Percentiles rank a stretch among this genome's conserved stretches.
These are phyloP conservation scores for Deinandra increscens DNA, from an alignment of 129 eudicot species.

Conservation along the genomic window DNA sequence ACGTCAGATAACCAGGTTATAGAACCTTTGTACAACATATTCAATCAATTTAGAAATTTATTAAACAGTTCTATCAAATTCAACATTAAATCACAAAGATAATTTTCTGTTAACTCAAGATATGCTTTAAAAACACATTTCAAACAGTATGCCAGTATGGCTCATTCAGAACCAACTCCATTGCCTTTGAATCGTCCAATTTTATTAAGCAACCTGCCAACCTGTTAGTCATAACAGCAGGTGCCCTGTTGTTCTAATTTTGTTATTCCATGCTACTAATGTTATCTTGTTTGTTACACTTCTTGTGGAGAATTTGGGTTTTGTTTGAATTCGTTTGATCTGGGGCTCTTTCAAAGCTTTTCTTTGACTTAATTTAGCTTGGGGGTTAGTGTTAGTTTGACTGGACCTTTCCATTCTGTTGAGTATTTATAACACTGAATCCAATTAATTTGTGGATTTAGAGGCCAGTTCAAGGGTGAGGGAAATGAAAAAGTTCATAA, in stretches of 20 bases:
- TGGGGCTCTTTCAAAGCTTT: no score
- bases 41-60: no score
- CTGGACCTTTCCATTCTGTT: background rate
- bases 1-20: no score
- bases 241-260: background rate
- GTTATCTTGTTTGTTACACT: background rate
- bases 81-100: no score
- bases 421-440: background rate
- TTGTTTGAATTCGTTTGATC: background rate
- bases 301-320: background rate
- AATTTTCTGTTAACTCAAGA: background rate
- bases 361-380: no score
- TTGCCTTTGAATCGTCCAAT: background rate
- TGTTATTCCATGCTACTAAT: background rate
- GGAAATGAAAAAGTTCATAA: background rate
- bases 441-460: background rate
- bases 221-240: background rate
- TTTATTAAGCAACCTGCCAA: background rate
- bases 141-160: background rate
- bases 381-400: no score
- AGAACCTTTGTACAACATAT: no score
- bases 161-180: background rate
- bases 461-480: background rate
- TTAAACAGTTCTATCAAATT: no score
- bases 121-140: background rate